Evolutionary conservation across 2,329 filamentous ascomycete genomes (phyloP).

Genomic region (Phoma sp.): DNA sequence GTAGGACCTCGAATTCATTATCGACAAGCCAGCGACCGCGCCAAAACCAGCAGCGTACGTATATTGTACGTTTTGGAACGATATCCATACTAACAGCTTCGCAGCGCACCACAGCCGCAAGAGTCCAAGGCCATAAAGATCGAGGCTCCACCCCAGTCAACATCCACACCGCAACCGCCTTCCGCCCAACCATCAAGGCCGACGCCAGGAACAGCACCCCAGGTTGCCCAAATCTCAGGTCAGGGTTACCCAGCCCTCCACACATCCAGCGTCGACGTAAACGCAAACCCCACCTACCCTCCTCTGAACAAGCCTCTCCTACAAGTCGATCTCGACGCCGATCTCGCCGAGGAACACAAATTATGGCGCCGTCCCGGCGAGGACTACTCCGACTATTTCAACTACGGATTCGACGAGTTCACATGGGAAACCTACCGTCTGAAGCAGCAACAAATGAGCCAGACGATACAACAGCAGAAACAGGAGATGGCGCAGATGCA

Average conservation of each 20-base stretch:
- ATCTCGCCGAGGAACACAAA: slow-evolving; percentile 75
- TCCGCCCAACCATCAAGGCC: slow-evolving; percentile 17
- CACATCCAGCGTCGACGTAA: slow-evolving; percentile 84
- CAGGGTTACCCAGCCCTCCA: slow-evolving; percentile 66
- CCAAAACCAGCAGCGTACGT: slow-evolving; percentile 48
- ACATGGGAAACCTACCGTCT: slow-evolving; percentile 94
- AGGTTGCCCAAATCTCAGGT: slow-evolving; percentile 35
- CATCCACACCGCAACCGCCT: slow-evolving; percentile 29
- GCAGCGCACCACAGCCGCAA: slow-evolving; percentile 33
- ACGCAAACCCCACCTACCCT: slow-evolving; percentile 81
- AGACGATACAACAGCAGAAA: slow-evolving; percentile 83
- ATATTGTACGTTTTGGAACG: neutral
- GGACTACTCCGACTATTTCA: slow-evolving; percentile 97
- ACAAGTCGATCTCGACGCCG: slow-evolving; percentile 60
- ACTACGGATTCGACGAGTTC: slow-evolving; percentile 98
- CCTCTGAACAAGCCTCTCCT: slow-evolving; percentile 76
- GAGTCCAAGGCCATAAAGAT: slow-evolving; percentile 50
- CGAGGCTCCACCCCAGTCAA: slow-evolving; percentile 40
- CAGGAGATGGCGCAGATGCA: slow-evolving; percentile 69
- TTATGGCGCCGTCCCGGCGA: slow-evolving; percentile 95
- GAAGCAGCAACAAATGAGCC: slow-evolving; percentile 81
- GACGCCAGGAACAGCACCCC: slow-evolving; percentile 31
- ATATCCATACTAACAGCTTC: slow-evolving; percentile 24
- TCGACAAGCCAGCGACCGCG: slow-evolving; percentile 55
- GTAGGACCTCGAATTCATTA: slow-evolving; percentile 62